A percentile compares a stretch with the other conserved stretches of the same genome.
phyloP scores from a whole-genome alignment of 2,329 filamentous ascomycete species.

The Cladosporium sp. region DNA sequence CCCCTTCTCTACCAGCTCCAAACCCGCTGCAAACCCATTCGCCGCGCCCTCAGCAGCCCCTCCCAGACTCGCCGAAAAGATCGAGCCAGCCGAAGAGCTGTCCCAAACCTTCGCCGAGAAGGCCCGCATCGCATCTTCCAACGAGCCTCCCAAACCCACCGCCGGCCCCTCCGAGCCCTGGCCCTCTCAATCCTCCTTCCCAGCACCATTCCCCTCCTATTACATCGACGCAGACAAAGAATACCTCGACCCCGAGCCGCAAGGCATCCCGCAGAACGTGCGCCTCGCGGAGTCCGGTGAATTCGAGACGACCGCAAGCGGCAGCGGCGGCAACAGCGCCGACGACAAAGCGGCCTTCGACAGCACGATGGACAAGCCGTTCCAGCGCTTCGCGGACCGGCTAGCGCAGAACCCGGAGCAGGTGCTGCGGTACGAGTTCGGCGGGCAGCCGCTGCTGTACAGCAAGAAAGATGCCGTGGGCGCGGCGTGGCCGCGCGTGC shows the following conservation, averaged over 20 bases:
- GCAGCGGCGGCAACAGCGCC: constrained; percentile 23
- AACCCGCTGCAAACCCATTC: constrained; percentile 50
- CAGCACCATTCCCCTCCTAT: constrained; percentile 65
- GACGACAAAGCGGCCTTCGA: constrained; percentile 45
- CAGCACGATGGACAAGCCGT: constrained; percentile 42
- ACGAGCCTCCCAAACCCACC: constrained; percentile 22
- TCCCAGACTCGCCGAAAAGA: constrained; percentile 31
- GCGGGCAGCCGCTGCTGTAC: constrained; percentile 61
- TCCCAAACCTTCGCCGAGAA: constrained; percentile 29
- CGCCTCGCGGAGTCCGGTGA: constrained; percentile 33
- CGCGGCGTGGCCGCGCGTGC: constrained; percentile 48
- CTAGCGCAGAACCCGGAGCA: constrained; percentile 46
- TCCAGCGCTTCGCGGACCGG: constrained; percentile 48
- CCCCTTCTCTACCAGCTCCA: constrained; percentile 23
- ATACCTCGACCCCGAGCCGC: constrained; percentile 59
- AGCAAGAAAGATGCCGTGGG: constrained; percentile 70
- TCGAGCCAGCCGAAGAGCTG: constrained; percentile 14
- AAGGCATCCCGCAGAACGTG: constrained; percentile 42
- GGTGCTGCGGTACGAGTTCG: constrained; percentile 45
- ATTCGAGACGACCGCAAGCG: constrained; percentile 25
- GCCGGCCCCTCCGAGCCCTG: constrained; percentile 56
- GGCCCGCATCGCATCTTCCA: constrained; percentile 21
- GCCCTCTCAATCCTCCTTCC: constrained; percentile 61
- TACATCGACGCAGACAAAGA: constrained; percentile 90
- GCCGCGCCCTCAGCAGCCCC: constrained; percentile 42